These are phyloP conservation scores for Cladosporium sp. DNA, from an alignment of 2,329 filamentous ascomycete species.

Conservation along the genomic window DNA sequence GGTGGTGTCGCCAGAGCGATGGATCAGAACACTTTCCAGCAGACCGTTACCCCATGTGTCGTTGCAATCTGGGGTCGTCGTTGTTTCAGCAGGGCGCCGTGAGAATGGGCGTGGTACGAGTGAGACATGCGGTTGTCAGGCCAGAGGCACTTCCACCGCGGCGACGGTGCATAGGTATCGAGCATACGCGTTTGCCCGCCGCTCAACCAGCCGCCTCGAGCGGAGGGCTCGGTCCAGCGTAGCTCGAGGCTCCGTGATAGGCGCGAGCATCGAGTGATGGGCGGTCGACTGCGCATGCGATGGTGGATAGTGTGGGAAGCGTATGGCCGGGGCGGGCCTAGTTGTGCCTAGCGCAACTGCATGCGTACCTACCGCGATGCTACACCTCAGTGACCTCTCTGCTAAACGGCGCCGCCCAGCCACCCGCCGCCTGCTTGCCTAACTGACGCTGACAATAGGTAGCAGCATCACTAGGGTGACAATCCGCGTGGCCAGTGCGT, in stretches of 20 bases:
- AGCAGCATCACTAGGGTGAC: constrained; percentile 8
- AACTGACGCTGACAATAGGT: not conserved
- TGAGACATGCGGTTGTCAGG: constrained; percentile 12
- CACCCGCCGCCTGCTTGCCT: not conserved
- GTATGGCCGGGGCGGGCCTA: constrained; percentile 3
- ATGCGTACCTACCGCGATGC: not conserved
- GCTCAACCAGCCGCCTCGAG: constrained; percentile 1
- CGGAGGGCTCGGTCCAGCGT: too few species aligned
- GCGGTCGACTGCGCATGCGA: constrained; percentile 5
- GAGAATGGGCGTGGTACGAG: not conserved
- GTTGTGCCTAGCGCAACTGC: constrained; percentile 1
- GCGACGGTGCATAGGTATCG: not conserved
- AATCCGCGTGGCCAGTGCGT: constrained; percentile 3
- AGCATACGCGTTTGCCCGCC: constrained; percentile 5
- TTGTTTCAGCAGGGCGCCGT: not conserved
- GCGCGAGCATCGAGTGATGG: constrained; percentile 6
- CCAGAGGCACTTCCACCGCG: not conserved
- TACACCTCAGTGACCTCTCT: not conserved
- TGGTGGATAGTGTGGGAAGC: not conserved
- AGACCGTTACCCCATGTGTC: constrained; percentile 1
- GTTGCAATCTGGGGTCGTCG: not conserved
- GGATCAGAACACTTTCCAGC: not conserved
- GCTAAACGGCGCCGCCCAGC: constrained; percentile 3
- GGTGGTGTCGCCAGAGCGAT: constrained; percentile 9
- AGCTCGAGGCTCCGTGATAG: constrained; percentile 11